Evolutionary conservation across 164 flowering plant genomes (phyloP).

Genomic region (Vitis rupestris): DNA sequence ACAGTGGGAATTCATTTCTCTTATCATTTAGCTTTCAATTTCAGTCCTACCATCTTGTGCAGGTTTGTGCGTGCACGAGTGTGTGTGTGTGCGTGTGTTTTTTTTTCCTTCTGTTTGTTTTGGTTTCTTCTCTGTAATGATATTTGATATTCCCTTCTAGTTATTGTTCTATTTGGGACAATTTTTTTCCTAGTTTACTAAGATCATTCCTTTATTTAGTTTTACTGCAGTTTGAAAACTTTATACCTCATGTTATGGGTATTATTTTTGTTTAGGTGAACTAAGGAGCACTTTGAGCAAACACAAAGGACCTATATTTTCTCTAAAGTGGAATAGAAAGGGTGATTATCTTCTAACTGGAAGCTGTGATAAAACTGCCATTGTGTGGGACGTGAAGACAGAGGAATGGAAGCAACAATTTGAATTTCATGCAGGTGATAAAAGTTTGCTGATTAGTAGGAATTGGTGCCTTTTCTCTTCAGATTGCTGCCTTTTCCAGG

Average conservation of each 20-base stretch:
- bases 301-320: slow-evolving; percentile 93
- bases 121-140: neutral
- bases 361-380: slow-evolving; percentile 94
- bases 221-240: neutral
- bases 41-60: neutral
- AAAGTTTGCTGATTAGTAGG: neutral
- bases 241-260: neutral
- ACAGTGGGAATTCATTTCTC: too few relatives aligned
- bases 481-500: neutral
- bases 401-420: slow-evolving; percentile 93
- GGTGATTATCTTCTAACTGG: slow-evolving; percentile 97
- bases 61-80: neutral
- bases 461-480: neutral
- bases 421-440: slow-evolving; percentile 82
- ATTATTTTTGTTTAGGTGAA: slow-evolving; percentile 55
- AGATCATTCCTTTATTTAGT: neutral
- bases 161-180: too few relatives aligned
- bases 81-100: too few relatives aligned
- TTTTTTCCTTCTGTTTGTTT: too few relatives aligned
- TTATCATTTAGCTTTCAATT: neutral
- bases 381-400: slow-evolving; percentile 94
- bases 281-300: slow-evolving; percentile 70
- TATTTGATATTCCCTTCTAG: neutral
- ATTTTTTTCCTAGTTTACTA: too few relatives aligned
- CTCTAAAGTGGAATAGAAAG: slow-evolving; percentile 97